Evolutionary conservation across 192 early-diverging fungal species (phyloP).

Genomic region (Linnemannia schmuckeri): DNA sequence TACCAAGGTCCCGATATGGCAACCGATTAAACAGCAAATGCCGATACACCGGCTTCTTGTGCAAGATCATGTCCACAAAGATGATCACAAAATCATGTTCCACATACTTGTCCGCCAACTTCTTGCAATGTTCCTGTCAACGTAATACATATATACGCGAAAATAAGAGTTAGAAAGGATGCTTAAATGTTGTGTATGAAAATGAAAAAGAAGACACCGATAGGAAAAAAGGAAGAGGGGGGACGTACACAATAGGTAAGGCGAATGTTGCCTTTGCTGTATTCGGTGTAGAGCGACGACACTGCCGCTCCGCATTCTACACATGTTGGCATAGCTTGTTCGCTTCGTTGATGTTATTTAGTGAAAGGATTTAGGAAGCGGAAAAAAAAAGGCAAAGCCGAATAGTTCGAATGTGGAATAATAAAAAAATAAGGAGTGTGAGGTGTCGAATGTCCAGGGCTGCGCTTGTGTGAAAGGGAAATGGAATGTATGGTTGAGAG

Average conservation of each 20-base stretch:
- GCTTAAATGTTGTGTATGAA: background rate
- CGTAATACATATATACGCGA: background rate
- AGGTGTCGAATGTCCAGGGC: no score
- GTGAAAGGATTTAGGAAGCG: background rate
- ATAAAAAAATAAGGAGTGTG: no score
- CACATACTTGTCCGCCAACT: conserved; percentile 93
- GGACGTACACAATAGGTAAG: conserved; percentile 81
- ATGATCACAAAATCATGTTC: conserved; percentile 90
- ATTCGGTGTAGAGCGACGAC: conserved; percentile 81
- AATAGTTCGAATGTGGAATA: no score
- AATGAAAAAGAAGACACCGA: background rate
- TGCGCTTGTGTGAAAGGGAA: no score
- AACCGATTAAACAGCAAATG: conserved; percentile 89
- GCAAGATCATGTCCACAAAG: conserved; percentile 93
- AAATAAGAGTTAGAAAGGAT: background rate
- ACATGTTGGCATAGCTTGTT: conserved; percentile 71
- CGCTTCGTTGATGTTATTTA: background rate
- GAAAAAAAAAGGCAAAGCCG: background rate
- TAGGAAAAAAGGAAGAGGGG: no score
- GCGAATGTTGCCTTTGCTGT: conserved; percentile 86
- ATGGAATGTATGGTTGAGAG: no score
- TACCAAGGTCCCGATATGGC: conserved; percentile 62
- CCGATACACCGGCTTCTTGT: conserved; percentile 88
- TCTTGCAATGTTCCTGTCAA: conserved; percentile 73
- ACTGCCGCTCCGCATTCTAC: conserved; percentile 84